Conservation (phyloP, 306 rosid species). For the Casuarina glauca region DNA sequence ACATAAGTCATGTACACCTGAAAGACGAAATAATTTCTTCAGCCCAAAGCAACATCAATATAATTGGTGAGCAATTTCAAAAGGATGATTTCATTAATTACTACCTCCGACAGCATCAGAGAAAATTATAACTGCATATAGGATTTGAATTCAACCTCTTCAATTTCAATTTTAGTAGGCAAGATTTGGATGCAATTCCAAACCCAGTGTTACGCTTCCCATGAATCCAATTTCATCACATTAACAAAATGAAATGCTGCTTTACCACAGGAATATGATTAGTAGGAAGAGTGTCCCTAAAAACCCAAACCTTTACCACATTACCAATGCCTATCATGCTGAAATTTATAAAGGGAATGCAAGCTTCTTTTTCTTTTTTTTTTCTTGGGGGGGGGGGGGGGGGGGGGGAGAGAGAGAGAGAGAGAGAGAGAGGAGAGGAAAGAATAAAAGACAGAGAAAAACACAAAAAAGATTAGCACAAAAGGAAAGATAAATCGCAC, state of each 20-base stretch:
- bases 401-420: too few species aligned
- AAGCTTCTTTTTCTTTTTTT: too few species aligned
- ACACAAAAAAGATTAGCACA: neutral
- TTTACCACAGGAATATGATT: neutral
- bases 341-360: neutral
- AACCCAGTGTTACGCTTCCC: neutral
- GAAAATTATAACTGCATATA: neutral
- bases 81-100: neutral
- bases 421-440: neutral
- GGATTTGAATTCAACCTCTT: neutral
- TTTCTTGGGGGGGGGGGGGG: too few species aligned
- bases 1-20: constrained; percentile 98
- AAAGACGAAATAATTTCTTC: constrained; percentile 9
- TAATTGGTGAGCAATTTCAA: constrained; percentile 1
- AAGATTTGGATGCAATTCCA: neutral
- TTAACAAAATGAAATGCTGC: neutral
- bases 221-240: neutral
- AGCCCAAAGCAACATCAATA: constrained; percentile 21
- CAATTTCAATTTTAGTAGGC: neutral
- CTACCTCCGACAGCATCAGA: neutral
- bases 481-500: neutral
- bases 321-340: neutral
- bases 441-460: neutral
- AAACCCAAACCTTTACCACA: neutral
- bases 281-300: neutral